Evolutionary conservation across 208 protist species (phyloP), one percentile per base, ranked within the genome.

Genomic region (Crithidia fasciculata): DNA sequence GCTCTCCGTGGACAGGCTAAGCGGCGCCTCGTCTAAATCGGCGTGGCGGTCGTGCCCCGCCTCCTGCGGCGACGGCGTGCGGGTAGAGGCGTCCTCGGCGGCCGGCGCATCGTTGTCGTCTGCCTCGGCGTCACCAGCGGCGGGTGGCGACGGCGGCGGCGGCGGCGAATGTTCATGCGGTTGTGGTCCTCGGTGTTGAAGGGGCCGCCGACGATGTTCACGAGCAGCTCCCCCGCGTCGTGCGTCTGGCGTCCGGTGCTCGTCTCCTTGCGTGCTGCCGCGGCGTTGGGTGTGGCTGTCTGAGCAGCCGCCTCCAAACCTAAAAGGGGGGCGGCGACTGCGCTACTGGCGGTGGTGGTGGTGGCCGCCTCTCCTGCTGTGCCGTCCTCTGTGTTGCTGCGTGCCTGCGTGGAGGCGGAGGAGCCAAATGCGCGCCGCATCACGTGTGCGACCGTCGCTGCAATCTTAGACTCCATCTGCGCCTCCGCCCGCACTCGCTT

Each of bases 61-160:
- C 13, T 73, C 58, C n/a, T 43, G 56, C 2, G 47, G 19, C 16
- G 68, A 58, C 0, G 68, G 57, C 9, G 49, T 50, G n/a, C 57
- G 47, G 13, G 68, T 73, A 15, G 68, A 65, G 28, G 58, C 55
- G 45, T 61, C 44, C 37, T 50, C 47, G 37, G 56, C 58, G 2
- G 39, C 55, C 10, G 68, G n/a, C 15, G 49, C 47, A 8, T 65
- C 56, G 13, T 49, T 37, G 57, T 41, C 66, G 9, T 45, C 68
- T 3, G 40, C 65, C 2, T 61, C 65, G 18, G 43, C 53, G 3
- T 54, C 60, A 13, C 52, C 53, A 18, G n/a, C 52, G 7, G 36
- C 10, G 7, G 12, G 50, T 3, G n/a, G 40, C 49, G 1, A 59
- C n/a, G n/a, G n/a, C n/a, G n/a, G n/a, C n/a, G n/a, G 50, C 41